These are phyloP conservation scores for Picea sitchensis DNA, from an alignment of 75 land plant species.

Conservation along the genomic window DNA sequence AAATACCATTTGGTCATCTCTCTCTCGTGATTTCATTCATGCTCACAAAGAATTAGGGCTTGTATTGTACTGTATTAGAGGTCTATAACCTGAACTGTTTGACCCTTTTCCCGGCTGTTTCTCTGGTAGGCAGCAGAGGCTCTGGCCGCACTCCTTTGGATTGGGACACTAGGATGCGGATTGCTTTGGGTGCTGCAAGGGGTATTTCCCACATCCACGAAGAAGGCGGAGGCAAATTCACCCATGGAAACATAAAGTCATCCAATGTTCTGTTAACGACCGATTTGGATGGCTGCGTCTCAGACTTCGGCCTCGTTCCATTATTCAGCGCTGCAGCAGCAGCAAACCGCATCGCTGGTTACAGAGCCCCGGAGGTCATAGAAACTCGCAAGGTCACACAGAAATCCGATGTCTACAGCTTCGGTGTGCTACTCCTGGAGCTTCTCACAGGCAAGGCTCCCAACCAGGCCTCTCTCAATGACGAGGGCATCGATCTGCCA, in stretches of 20 bases:
- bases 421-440: constrained; percentile 79
- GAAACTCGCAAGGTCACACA: constrained; percentile 69
- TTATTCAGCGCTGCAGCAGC: constrained; percentile 41
- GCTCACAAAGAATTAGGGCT: not conserved
- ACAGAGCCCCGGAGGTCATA: constrained; percentile 84
- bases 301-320: constrained; percentile 65
- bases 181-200: constrained; percentile 70
- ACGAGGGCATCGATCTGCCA: constrained; percentile 54
- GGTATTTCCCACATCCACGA: constrained; percentile 77
- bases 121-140: constrained; percentile 69
- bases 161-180: constrained; percentile 72
- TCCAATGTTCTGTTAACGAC: constrained; percentile 82
- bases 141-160: constrained; percentile 75
- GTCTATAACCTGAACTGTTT: not conserved
- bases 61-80: not conserved
- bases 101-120: constrained; percentile 1
- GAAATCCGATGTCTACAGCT: constrained; percentile 93
- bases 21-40: not conserved
- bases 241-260: constrained; percentile 90
- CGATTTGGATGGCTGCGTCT: constrained; percentile 42
- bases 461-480: constrained; percentile 58
- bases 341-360: constrained; percentile 65
- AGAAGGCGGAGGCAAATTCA: constrained; percentile 35
- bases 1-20: not conserved
- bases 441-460: constrained; percentile 80